Evolutionary conservation across 306 rosid species (phyloP), one percentile per base, ranked within the genome.

Genomic region (Senna tora): DNA sequence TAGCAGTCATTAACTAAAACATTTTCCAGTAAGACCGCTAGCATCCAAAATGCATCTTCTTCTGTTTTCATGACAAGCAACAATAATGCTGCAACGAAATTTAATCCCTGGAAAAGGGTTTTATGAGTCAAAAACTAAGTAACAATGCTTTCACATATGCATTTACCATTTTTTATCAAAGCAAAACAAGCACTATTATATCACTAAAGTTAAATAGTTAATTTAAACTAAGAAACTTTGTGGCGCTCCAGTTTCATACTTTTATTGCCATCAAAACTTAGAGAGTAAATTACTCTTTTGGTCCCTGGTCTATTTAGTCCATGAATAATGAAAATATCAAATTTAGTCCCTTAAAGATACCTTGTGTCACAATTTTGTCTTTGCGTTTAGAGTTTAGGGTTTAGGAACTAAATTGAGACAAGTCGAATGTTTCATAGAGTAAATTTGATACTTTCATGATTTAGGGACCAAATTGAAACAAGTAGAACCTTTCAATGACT

Each of bases 11-110:
- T 86, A 66, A 95, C 99, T 73, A 91, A 75, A 66, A 95, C 99
- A 77, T 89, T 87, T 86, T 95, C 99, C 87, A 95, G 78, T 53
- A 95, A 87, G 47, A 95, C 97, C 3, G 99, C 93, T 55, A 91
- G 93, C 97, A 95, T 95, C 99, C 97, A 95, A 81, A 95, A 95
- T 74, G 99, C 97, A 66, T 95, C 99, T 83, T 95, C 97, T 70
- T 95, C 99, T 4, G 96, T 95, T 80, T 95, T 91, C 99, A 95
- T 91, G 74, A 95, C 99, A 49, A 91, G 96, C 84, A 95, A 86
- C 85, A 95, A 59, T 73, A 95, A 75, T 49, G 97, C 99, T 42
- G 99, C 99, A 28, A 95, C 99, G 45, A 89, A 95, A 83, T 95
- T 95, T 82, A 95, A 82, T 39, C 99, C 99, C 99, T 95, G 89